Conservation (phyloP, 495 filamentous ascomycete genomes). For the Aspergillus olivimuriae region DNA sequence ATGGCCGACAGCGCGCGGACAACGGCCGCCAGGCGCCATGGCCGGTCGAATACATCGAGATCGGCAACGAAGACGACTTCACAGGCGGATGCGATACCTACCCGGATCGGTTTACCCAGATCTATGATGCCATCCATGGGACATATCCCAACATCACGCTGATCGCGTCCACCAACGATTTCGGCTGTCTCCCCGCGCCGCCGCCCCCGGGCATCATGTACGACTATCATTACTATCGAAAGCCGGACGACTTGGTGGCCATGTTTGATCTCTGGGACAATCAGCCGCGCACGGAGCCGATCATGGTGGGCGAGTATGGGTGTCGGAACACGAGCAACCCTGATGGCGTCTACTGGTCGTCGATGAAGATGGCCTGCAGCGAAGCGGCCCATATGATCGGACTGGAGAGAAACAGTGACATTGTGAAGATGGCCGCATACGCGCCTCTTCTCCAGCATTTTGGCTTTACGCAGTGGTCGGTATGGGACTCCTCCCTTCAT, state of each 20-base stretch:
- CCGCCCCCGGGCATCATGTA: constrained; percentile 30
- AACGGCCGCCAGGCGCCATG: constrained; percentile 41
- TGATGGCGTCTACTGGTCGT: constrained; percentile 27
- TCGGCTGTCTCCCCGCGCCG: constrained; percentile 19
- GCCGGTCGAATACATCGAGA: constrained; percentile 43
- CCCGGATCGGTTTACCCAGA: constrained; percentile 39
- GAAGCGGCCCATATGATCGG: constrained; percentile 66
- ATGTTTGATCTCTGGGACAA: constrained; percentile 54
- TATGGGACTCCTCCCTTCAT: constrained; percentile 6
- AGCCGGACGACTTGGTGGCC: constrained; percentile 41
- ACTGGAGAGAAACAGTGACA: constrained; percentile 58
- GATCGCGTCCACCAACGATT: constrained; percentile 32
- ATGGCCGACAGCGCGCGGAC: constrained; percentile 34
- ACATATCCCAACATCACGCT: constrained; percentile 42
- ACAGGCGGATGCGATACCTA: constrained; percentile 33
- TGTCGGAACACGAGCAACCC: constrained; percentile 42
- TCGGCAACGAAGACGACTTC: constrained; percentile 53
- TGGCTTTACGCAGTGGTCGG: constrained; percentile 37
- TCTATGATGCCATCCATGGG: constrained; percentile 38
- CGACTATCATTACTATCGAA: constrained; percentile 47
- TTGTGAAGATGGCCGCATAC: constrained; percentile 49
- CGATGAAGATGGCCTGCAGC: constrained; percentile 52
- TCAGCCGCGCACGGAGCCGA: constrained; percentile 32
- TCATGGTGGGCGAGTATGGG: constrained; percentile 52
- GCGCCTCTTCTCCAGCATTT: constrained; percentile 42